Conservation (phyloP, 1,284 basidiomycete genomes). For the Cystobasidiaceae sp. region DNA sequence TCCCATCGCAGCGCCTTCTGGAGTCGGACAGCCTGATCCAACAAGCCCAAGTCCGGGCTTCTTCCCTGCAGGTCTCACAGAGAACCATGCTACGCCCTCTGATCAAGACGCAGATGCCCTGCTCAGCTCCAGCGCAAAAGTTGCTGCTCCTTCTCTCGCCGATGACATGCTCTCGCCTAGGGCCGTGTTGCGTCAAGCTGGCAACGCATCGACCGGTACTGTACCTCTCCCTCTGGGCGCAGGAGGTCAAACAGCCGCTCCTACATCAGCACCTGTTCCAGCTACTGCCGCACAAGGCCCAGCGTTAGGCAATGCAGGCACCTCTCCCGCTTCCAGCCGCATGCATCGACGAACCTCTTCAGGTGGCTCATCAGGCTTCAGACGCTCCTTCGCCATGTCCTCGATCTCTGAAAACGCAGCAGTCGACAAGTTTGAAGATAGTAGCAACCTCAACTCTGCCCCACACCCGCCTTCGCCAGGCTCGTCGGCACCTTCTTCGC, state of each 20-base stretch:
- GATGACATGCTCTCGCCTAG: neutral
- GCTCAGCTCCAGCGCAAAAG: neutral
- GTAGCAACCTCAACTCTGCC: neutral
- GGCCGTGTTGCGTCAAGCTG: neutral
- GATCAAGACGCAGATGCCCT: too few relatives aligned
- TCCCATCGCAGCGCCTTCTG: too few relatives aligned
- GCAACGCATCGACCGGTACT: neutral
- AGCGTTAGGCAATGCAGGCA: neutral
- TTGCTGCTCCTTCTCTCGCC: neutral
- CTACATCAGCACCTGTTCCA: neutral
- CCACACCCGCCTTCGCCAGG: neutral
- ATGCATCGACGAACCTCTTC: conserved; percentile 15
- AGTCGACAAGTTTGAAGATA: neutral
- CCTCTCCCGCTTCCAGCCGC: neutral
- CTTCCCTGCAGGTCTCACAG: too few relatives aligned
- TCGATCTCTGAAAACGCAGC: conserved; percentile 16
- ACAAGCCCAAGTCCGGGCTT: too few relatives aligned
- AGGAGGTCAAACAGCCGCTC: neutral
- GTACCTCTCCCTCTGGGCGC: neutral
- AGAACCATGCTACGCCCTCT: too few relatives aligned
- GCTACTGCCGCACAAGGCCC: neutral
- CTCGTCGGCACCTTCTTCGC: neutral
- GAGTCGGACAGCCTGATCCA: too few relatives aligned
- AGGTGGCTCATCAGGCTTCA: conserved; percentile 16
- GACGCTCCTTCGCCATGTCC: conserved; percentile 23